Base-by-base conservation (phyloP, 441 rosid species). In the Brassica balearica region DNA sequence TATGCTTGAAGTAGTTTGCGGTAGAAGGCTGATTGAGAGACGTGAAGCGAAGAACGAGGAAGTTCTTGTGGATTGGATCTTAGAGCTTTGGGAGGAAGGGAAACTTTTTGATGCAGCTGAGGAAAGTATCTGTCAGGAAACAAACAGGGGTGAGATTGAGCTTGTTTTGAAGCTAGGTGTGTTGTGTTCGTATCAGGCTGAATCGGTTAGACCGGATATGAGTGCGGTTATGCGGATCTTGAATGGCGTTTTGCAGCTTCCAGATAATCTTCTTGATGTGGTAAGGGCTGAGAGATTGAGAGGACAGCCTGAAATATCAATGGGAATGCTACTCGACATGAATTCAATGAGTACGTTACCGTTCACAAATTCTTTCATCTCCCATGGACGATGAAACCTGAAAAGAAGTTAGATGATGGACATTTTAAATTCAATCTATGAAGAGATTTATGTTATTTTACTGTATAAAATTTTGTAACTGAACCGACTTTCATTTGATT, bases 191-290 rank as follows among this genome's bases (percentile, higher is more conserved):
- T 15, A 53, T 53, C 59, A 53, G 22, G 59, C 8, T 2, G 59
- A 53, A 53, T 15, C 22, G 4, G 59, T 15, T 53, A 53, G 59
- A 6, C 10, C 59, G 22, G 59, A 53, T 53, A 15, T 53, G 59
- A 53, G 59, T 53, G 59, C 59, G 59, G 22, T 53, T 53, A 53
- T 53, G 59, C 20, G 22, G 59, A 53, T 53, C 10, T 53, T 53
- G 59, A 53, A 53, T 53, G 59, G 59, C 59, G 22, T 53, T 53
- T 53, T 15, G 20, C 59, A 53, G 59, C 59, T 53, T 53, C 59
- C 22, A 6, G 10, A 53, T 53, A 53, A 53, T 53, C 22, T 53
- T 53, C 22, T 53, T 53, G 20, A 53, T 53, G 59, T 53, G 22
- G 59, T 53, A 53, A 6, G 59, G 59, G 59, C 59, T 53, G 59